Evolutionary conservation across 2,329 filamentous ascomycete species (phyloP), one percentile per base, ranked within the genome.

Genomic region (Fusarium transvaalense): DNA sequence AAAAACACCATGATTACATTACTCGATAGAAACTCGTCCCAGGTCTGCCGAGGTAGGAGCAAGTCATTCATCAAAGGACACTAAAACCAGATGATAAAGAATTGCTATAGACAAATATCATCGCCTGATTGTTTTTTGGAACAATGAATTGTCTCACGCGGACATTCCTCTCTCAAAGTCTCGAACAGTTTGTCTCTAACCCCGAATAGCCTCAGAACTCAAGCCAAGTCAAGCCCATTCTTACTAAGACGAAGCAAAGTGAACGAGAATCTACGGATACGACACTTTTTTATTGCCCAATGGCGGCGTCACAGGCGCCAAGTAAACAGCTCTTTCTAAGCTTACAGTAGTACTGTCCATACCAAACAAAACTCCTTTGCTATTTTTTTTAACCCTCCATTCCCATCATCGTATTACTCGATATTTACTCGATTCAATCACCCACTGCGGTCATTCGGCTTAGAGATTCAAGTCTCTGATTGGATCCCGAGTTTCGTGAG

Each of bases 401-500:
- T 41, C 15, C 9, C 29, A 25, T 10, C 42, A 69, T 46, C 37
- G 42, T 42, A 75, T 82, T 82, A 81, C 79, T 80, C 79, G 78
- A 81, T 79, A 47, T 71, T 82, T 82, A 82, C 80, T 83, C 81
- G 81, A 83, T 82, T 62, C 70, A 82, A 83, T 82, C 76, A 76
- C 74, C 65, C 38, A 71, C 52, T 57, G 46, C 68, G 35, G 43
- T 25, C 65, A 64, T 51, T 57, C 63, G 58, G 71, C 47, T 14
- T 39, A 50, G 54, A 55, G 56, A 38, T 21, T 29, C 51, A 25
- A 41, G 46, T 14, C 19, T 55, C 41, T 74, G 72, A 75, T 75
- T 75, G 73, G 73, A n/a, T 27, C 34, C 23, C 47, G 23, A 51
- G n/a, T n/a, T 13, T 35, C 25, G 42, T 51, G 4, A 51, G 23